phyloP scores from a whole-genome alignment of 2,329 filamentous ascomycete genomes.

The Aspergillus sp. region DNA sequence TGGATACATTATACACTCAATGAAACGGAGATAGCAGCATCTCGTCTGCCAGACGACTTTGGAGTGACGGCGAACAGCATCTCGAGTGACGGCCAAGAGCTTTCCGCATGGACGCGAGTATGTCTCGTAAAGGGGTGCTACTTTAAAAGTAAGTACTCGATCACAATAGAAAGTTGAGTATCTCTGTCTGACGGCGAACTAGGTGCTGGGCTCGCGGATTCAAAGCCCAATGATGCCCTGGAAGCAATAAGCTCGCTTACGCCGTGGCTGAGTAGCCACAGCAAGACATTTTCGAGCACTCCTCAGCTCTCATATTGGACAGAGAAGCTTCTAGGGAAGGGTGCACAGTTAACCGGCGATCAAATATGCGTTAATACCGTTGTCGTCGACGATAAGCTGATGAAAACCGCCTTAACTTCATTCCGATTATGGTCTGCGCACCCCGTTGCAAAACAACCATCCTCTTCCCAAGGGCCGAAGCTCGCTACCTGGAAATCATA shows the following conservation, averaged over 20 bases:
- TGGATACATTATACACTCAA: slow-evolving; percentile 77
- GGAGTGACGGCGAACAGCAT: slow-evolving; percentile 49
- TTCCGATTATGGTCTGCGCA: slow-evolving; percentile 44
- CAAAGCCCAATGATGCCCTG: slow-evolving; percentile 51
- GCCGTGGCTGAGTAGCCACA: slow-evolving; percentile 48
- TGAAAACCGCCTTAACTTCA: slow-evolving; percentile 38
- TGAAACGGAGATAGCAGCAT: slow-evolving; percentile 58
- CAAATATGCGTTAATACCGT: slow-evolving; percentile 28
- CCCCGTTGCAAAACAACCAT: slow-evolving; percentile 26
- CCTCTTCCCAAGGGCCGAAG: slow-evolving; percentile 16
- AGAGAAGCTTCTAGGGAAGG: slow-evolving; percentile 68
- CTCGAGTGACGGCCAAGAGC: slow-evolving; percentile 44
- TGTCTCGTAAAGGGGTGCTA: slow-evolving; percentile 74
- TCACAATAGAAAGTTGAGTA: slow-evolving; percentile 1
- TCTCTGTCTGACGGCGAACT: slow-evolving; percentile 9
- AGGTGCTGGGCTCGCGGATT: slow-evolving; percentile 42
- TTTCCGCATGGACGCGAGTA: slow-evolving; percentile 71
- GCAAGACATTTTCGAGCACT: slow-evolving; percentile 39
- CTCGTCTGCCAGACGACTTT: slow-evolving; percentile 58
- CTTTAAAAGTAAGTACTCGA: slow-evolving; percentile 56
- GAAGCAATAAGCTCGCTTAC: slow-evolving; percentile 60
- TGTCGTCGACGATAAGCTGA: slow-evolving; percentile 17
- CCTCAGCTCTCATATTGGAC: slow-evolving; percentile 70
- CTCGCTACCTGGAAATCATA: slow-evolving; percentile 74
- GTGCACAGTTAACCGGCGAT: slow-evolving; percentile 62